A percentile compares a stretch with the other conserved stretches of the same genome.
phyloP scores from a whole-genome alignment of 2,329 filamentous ascomycete species.

The Hymenoscyphus linearis region DNA sequence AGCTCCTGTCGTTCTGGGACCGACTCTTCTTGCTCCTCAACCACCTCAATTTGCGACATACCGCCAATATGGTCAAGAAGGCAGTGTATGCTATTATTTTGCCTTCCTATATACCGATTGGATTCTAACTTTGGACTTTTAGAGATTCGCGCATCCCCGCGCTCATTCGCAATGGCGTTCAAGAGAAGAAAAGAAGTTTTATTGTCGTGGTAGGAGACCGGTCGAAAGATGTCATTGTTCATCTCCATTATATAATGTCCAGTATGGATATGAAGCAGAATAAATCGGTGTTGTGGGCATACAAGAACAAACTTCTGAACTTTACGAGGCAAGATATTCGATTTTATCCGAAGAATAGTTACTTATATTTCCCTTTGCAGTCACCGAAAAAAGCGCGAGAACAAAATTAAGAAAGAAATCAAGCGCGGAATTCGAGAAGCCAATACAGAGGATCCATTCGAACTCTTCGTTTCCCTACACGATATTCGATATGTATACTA shows the following conservation, averaged over 20 bases:
- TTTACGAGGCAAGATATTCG: constrained; percentile 63
- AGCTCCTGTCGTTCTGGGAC: neutral
- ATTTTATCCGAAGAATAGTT: constrained; percentile 6
- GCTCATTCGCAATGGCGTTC: constrained; percentile 84
- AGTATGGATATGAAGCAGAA: constrained; percentile 87
- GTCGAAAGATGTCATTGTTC: constrained; percentile 93
- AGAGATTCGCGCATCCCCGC: constrained; percentile 87
- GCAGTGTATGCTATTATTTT: constrained; percentile 24
- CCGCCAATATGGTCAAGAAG: constrained; percentile 28
- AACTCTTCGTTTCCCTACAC: constrained; percentile 92
- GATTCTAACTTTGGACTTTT: constrained; percentile 12
- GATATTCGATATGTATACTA: constrained; percentile 99
- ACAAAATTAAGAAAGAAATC: constrained; percentile 97
- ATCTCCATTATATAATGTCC: constrained; percentile 90
- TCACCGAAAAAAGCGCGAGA: constrained; percentile 96
- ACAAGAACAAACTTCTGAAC: constrained; percentile 94
- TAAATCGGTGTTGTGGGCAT: constrained; percentile 96
- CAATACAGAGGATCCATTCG: constrained; percentile 91
- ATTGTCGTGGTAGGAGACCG: constrained; percentile 94
- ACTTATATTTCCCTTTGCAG: constrained; percentile 37
- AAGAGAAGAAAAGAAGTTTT: constrained; percentile 97
- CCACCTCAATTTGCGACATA: constrained; percentile 7
- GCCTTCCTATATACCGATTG: neutral
- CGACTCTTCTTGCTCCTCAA: constrained; percentile 19
- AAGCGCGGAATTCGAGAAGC: constrained; percentile 89